Conservation (phyloP, 768 basidiomycete species). For the Mycena belliarum region DNA sequence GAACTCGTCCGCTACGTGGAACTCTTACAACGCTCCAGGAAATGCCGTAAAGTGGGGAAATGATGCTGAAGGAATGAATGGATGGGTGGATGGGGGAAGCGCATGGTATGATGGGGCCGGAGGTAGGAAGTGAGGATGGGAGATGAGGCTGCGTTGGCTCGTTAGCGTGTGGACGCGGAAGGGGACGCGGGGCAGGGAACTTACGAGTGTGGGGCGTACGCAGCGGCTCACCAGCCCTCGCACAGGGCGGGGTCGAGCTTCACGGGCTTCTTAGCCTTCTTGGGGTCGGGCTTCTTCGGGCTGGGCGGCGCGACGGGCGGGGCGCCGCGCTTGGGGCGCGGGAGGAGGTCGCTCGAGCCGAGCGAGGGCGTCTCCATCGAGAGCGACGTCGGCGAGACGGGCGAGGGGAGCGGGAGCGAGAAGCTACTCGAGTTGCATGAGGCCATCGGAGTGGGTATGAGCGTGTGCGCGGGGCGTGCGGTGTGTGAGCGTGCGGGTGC, state of each 20-base stretch:
- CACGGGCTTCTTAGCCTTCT: not conserved
- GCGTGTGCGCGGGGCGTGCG: not conserved
- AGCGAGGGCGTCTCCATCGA: slow-evolving; percentile 20
- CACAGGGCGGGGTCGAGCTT: slow-evolving; percentile 17
- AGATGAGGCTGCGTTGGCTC: too few species aligned
- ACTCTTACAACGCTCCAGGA: too few species aligned
- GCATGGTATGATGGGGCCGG: too few species aligned
- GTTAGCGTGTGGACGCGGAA: too few species aligned
- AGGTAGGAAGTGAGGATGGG: too few species aligned
- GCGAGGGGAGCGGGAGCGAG: slow-evolving; percentile 9
- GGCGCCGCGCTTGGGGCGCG: slow-evolving; percentile 19
- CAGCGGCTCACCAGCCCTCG: slow-evolving; percentile 13
- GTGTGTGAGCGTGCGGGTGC: not conserved
- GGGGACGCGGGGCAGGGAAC: too few species aligned
- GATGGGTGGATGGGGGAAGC: not conserved
- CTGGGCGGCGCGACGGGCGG: slow-evolving; percentile 8
- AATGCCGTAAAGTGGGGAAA: not conserved
- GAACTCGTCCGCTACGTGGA: too few species aligned
- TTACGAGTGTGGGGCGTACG: too few species aligned
- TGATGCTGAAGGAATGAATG: not conserved
- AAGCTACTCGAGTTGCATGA: not conserved
- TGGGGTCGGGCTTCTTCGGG: not conserved
- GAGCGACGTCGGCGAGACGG: slow-evolving; percentile 11
- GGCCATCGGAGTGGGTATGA: not conserved
- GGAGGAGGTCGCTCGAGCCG: slow-evolving; percentile 16